phyloP scores from a whole-genome alignment of 495 filamentous ascomycete genomes.

The Penicillium daleae region DNA sequence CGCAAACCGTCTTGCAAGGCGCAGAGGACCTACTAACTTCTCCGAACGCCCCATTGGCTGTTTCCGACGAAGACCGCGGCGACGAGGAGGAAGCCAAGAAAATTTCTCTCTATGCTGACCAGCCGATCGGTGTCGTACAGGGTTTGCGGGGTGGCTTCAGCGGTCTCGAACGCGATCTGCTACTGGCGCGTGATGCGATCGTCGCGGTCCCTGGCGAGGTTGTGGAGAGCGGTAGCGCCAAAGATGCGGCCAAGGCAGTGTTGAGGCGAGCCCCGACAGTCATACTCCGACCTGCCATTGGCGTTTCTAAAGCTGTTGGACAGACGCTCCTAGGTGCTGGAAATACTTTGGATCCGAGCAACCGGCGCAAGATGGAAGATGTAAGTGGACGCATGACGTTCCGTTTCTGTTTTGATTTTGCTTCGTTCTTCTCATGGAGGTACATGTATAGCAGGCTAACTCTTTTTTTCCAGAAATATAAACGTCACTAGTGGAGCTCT shows the following conservation, averaged over 20 bases:
- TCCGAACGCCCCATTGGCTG: conserved; percentile 30
- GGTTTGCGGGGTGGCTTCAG: conserved; percentile 81
- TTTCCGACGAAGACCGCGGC: conserved; percentile 59
- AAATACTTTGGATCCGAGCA: conserved; percentile 85
- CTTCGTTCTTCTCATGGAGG: background rate
- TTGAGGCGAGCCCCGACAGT: conserved; percentile 84
- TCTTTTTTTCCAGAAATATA: conserved; percentile 44
- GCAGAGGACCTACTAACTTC: conserved; percentile 78
- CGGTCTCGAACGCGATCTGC: conserved; percentile 83
- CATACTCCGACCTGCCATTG: conserved; percentile 87
- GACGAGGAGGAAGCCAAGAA: conserved; percentile 70
- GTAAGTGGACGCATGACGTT: conserved; percentile 54
- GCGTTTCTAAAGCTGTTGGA: conserved; percentile 85
- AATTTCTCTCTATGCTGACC: conserved; percentile 90
- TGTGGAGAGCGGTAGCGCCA: conserved; percentile 81
- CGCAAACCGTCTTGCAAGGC: conserved; percentile 85
- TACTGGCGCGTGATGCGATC: conserved; percentile 83
- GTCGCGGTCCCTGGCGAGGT: conserved; percentile 93
- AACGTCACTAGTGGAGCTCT: conserved; percentile 37
- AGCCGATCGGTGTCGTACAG: conserved; percentile 83
- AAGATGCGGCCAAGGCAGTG: conserved; percentile 80
- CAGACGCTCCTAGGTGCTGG: conserved; percentile 91
- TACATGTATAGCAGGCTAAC: conserved; percentile 11
- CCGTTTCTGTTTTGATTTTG: background rate
- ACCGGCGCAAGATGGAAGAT: conserved; percentile 83